Evolutionary conservation across 2,329 filamentous ascomycete genomes (phyloP), one percentile per base, ranked within the genome.

Genomic region (Phialophora verrucosa): DNA sequence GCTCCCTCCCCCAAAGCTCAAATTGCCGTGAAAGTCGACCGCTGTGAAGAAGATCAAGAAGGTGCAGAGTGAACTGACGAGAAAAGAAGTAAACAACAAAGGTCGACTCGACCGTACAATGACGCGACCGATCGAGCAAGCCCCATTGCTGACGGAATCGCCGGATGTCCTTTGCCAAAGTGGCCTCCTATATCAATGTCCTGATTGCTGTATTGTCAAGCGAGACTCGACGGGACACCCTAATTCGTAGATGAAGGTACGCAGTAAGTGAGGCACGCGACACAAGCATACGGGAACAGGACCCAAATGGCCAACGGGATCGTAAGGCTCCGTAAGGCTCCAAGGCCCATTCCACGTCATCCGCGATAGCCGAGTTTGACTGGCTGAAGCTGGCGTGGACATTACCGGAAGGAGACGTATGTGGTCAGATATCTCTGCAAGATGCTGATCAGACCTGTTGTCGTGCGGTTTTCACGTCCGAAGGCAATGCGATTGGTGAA

Each of bases 281-380:
- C 58, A 60, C 58, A 32, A 17, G 27, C 47, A n/a, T 25, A 51
- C 17, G 49, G 31, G 20, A 25, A 50, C 35, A 38, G 11, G 58
- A 53, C n/a, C 17, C 29, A 23, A 42, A 29, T 35, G 20, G 47
- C 29, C 47, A 50, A 53, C 44, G 47, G 58, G 44, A 35, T 23
- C 14, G 47, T 49, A 51, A 60, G 58, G 58, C 58, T 60, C 58
- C 58, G 47, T 60, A 38, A 51, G 29, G 58, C 5, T 42, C 32
- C 47, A 20, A 60, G 29, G 47, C 12, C 20, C 58, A 51, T 38
- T 35, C 58, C 58, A 60, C 58, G 58, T 60, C 58, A 60, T 53
- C 58, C 47, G 47, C 47, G 7, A 23, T 25, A 31, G 49, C 44
- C n/a, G 47, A 32, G 38, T 53, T 32, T 50, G 58, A 53, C 58